These are phyloP conservation scores for Leccinum incarnatum DNA, from an alignment of 768 basidiomycete genomes.

Conservation along the genomic window DNA sequence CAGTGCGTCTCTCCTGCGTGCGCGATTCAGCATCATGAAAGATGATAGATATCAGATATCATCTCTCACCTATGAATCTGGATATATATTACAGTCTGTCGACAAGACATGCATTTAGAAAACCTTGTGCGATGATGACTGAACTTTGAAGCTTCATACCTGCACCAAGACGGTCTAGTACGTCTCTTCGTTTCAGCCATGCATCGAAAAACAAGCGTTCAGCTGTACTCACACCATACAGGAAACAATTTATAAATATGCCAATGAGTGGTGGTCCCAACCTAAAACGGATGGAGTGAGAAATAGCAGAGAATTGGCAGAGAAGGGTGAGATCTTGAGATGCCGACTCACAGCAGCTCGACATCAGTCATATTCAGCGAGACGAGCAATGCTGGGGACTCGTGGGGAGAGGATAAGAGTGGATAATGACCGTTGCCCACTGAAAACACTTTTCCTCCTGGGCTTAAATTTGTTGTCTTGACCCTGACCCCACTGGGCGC, in stretches of 20 bases:
- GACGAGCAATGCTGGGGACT: not conserved
- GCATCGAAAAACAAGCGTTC: not conserved
- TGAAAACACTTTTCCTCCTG: not conserved
- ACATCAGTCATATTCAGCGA: not conserved
- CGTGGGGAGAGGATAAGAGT: not conserved
- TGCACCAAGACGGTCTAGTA: not conserved
- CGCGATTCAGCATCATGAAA: not conserved
- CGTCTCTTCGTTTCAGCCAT: not conserved
- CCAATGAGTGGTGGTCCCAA: not conserved
- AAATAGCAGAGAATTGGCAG: not conserved
- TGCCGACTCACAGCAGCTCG: not conserved
- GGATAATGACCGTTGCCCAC: not conserved
- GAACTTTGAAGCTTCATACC: not conserved
- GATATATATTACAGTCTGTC: not conserved
- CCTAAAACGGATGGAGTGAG: not conserved
- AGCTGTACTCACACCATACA: not conserved
- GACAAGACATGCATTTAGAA: not conserved
- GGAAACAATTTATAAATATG: not conserved
- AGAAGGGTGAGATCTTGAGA: not conserved
- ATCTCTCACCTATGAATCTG: constrained; percentile 36
- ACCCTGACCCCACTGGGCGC: not conserved
- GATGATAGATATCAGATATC: not conserved
- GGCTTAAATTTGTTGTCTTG: not conserved
- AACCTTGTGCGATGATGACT: not conserved
- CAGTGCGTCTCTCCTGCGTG: constrained; percentile 36